phyloP scores from a whole-genome alignment of 805 yeast species.

The Saturnispora ahearnii region DNA sequence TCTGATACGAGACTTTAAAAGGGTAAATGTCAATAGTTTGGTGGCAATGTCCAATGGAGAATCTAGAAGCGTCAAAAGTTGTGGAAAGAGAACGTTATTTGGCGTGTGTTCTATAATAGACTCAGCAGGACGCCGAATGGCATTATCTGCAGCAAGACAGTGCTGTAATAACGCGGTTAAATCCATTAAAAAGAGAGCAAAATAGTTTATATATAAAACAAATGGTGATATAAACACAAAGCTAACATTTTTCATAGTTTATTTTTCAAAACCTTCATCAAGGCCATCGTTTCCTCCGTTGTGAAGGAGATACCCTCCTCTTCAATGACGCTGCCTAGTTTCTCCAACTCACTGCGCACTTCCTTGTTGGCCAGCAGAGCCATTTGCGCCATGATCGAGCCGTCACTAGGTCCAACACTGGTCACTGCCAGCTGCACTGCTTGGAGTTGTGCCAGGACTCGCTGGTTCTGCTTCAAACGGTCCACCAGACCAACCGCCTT shows the following conservation, averaged over 20 bases:
- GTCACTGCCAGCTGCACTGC: constrained; percentile 6
- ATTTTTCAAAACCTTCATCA: constrained; percentile 6
- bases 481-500: constrained; percentile 4
- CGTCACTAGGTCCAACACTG: constrained; percentile 5
- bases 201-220: neutral
- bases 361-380: constrained; percentile 2
- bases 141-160: constrained; percentile 3
- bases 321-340: neutral
- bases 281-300: constrained; percentile 5
- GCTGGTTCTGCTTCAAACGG: constrained; percentile 5
- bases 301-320: constrained; percentile 8
- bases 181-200: neutral
- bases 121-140: neutral
- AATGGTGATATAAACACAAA: neutral
- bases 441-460: constrained; percentile 3
- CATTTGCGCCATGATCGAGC: constrained; percentile 7
- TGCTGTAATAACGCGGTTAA: neutral
- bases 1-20: constrained; percentile 65
- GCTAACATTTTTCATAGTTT: neutral
- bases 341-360: constrained; percentile 2
- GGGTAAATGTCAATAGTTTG: constrained; percentile 69
- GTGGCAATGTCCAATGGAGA: constrained; percentile 36
- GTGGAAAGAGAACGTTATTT: neutral
- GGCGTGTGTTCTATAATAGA: neutral
- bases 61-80: constrained; percentile 27